Evolutionary conservation across 2,329 filamentous ascomycete genomes (phyloP).

Genomic region (Amesomyces nigricolor): DNA sequence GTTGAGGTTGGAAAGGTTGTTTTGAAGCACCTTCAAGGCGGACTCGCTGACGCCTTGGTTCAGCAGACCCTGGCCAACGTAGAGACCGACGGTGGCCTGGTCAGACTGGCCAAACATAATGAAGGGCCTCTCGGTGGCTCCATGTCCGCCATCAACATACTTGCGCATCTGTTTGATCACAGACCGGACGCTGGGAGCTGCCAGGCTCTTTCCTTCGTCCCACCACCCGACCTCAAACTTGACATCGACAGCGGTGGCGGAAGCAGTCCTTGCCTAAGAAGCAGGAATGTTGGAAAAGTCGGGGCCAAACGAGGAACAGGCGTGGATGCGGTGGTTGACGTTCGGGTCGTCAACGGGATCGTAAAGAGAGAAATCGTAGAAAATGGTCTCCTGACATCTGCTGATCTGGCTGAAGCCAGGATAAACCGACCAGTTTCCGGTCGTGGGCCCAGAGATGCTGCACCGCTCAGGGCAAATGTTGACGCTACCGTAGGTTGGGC

Average conservation of each 20-base stretch:
- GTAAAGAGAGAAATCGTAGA: slow-evolving; percentile 33
- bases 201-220: slow-evolving; percentile 4
- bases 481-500: not conserved
- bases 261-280: slow-evolving; percentile 1
- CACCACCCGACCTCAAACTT: slow-evolving; percentile 19
- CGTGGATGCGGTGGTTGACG: slow-evolving; percentile 28
- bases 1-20: slow-evolving; percentile 24
- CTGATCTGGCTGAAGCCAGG: slow-evolving; percentile 26
- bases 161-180: slow-evolving; percentile 7
- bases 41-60: slow-evolving; percentile 26
- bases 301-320: slow-evolving; percentile 29
- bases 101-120: slow-evolving; percentile 14
- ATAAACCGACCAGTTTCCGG: slow-evolving; percentile 28
- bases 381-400: slow-evolving; percentile 29
- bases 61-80: slow-evolving; percentile 32
- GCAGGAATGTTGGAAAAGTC: slow-evolving; percentile 2
- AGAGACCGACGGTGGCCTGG: slow-evolving; percentile 29
- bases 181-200: slow-evolving; percentile 2
- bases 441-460: slow-evolving; percentile 21
- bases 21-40: slow-evolving; percentile 29
- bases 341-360: slow-evolving; percentile 31
- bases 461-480: slow-evolving; percentile 22
- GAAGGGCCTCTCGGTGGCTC: slow-evolving; percentile 6
- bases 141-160: slow-evolving; percentile 9
- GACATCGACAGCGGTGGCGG: slow-evolving; percentile 14